These are phyloP conservation scores for Berkeleyomyces basicola DNA, from an alignment of 2,329 filamentous ascomycete species.

Conservation along the genomic window DNA sequence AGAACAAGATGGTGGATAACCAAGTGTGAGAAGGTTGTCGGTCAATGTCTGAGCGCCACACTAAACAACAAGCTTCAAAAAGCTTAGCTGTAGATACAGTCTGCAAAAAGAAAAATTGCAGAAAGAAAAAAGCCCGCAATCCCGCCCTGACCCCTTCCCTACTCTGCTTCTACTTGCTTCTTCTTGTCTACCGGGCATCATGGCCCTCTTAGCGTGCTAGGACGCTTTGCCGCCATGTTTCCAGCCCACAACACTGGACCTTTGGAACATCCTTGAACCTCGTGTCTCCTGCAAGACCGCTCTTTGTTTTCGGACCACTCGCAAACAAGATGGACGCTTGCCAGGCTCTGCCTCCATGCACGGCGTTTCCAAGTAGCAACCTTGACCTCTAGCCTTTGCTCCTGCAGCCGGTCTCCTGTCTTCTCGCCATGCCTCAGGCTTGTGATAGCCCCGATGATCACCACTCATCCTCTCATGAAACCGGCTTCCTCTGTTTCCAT, in stretches of 20 bases:
- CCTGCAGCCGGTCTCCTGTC: not conserved
- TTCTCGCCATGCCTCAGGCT: not conserved
- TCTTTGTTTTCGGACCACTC: not conserved
- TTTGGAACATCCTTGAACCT: not conserved
- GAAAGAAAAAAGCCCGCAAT: not conserved
- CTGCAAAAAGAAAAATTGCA: not conserved
- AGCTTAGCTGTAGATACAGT: no score
- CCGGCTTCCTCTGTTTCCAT: slow-evolving; percentile 1
- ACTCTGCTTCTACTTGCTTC: not conserved
- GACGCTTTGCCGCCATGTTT: not conserved
- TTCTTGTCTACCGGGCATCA: not conserved
- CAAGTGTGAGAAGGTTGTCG: not conserved
- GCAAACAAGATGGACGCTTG: not conserved
- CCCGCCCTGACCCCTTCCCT: not conserved
- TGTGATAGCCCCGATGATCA: not conserved
- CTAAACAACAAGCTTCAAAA: not conserved
- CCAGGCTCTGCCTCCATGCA: not conserved
- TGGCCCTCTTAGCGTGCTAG: not conserved
- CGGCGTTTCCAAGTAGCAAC: not conserved
- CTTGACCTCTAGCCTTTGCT: not conserved
- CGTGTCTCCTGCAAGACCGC: not conserved
- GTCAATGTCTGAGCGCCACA: not conserved
- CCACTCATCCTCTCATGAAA: not conserved
- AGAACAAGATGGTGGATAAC: not conserved
- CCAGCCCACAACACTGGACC: not conserved